Conservation (phyloP, 179 eudicot genomes). For the Vitellaria paradoxa region DNA sequence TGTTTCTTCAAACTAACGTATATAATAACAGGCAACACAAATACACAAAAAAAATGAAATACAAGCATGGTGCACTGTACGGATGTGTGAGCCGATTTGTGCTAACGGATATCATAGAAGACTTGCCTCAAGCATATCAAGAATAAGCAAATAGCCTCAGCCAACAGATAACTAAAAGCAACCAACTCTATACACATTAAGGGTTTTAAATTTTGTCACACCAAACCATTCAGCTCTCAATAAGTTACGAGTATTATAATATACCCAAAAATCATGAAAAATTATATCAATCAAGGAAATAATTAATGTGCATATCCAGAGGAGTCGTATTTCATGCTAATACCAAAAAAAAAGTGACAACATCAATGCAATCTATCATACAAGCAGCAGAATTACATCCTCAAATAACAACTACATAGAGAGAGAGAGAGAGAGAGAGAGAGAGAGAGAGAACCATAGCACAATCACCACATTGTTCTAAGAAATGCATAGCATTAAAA, state of each 20-base stretch:
- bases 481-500: neutral
- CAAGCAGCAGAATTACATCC: neutral
- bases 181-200: neutral
- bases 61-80: no score
- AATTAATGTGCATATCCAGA: neutral
- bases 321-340: neutral
- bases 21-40: no score
- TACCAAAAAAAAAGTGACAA: neutral
- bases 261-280: neutral
- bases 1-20: no score
- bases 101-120: neutral
- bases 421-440: neutral
- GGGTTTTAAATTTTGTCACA: neutral
- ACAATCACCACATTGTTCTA: neutral
- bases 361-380: neutral
- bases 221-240: neutral
- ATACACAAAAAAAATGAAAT: no score
- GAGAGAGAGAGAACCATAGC: no score
- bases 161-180: neutral
- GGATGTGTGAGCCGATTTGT: neutral
- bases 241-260: neutral
- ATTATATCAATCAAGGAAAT: neutral
- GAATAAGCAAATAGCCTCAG: neutral
- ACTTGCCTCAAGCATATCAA: neutral
- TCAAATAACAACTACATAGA: neutral